Evolutionary conservation across 495 filamentous ascomycete genomes (phyloP).

Genomic region (Podospora bellae-mahoneyi): DNA sequence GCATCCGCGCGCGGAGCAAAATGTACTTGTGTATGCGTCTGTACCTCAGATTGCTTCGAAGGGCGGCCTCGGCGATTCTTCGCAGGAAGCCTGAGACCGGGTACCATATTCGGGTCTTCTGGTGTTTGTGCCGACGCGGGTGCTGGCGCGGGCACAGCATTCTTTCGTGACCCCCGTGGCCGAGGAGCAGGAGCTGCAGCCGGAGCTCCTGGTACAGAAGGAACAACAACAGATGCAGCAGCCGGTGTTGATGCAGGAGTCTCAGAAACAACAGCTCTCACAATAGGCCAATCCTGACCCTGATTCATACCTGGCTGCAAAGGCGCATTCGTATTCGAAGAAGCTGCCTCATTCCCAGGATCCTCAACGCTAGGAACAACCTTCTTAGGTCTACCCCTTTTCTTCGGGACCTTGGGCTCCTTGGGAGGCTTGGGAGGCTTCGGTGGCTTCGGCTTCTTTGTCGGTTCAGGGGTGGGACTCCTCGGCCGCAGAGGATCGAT

Average conservation of each 20-base stretch:
- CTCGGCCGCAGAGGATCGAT: constrained; percentile 28
- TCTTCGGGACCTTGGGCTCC: not conserved
- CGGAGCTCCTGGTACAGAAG: not conserved
- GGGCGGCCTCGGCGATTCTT: constrained; percentile 12
- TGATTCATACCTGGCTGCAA: too few species aligned
- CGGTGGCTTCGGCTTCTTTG: constrained; percentile 10
- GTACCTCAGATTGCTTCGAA: constrained; percentile 4
- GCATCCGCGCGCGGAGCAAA: constrained; percentile 16
- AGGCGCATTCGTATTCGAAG: too few species aligned
- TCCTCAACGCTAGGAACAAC: not conserved
- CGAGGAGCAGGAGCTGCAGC: not conserved
- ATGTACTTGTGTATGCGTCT: constrained; percentile 19
- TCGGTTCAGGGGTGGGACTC: constrained; percentile 10
- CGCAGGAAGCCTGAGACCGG: not conserved
- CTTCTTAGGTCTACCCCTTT: not conserved
- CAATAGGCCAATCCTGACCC: too few species aligned
- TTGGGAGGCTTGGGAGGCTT: constrained; percentile 1
- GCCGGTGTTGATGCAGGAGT: too few species aligned
- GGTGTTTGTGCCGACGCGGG: not conserved
- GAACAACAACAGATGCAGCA: not conserved
- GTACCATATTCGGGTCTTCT: not conserved
- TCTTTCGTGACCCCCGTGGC: not conserved
- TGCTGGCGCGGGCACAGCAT: not conserved
- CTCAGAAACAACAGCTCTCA: not conserved
- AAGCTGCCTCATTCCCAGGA: not conserved